Conservation (phyloP, 1,139 yeast species). For the Magnusiomyces ingens region DNA sequence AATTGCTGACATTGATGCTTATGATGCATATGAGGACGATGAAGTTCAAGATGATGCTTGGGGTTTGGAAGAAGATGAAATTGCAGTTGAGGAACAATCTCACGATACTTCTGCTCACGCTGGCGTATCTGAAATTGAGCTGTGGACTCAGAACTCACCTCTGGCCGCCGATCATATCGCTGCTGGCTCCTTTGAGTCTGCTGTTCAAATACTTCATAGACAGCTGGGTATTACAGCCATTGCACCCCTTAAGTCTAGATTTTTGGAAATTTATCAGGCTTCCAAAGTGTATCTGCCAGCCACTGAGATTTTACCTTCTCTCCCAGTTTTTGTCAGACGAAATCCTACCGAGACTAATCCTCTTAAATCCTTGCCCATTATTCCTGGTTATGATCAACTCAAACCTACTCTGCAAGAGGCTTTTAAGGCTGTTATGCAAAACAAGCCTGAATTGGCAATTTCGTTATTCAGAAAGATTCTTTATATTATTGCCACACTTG, state of each 20-base stretch:
- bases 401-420: slow-evolving; percentile 56
- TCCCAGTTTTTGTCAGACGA: slow-evolving; percentile 66
- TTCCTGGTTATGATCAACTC: slow-evolving; percentile 71
- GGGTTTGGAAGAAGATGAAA: slow-evolving; percentile 45
- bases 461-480: slow-evolving; percentile 70
- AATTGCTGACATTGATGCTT: slow-evolving; percentile 20
- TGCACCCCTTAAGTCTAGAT: slow-evolving; percentile 78
- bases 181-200: slow-evolving; percentile 94
- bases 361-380: slow-evolving; percentile 49
- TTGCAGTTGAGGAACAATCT: slow-evolving; percentile 45
- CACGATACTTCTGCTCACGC: slow-evolving; percentile 36
- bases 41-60: slow-evolving; percentile 22
- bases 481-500: slow-evolving; percentile 64
- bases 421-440: slow-evolving; percentile 73
- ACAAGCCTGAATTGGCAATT: slow-evolving; percentile 77
- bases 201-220: slow-evolving; percentile 83
- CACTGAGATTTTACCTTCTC: slow-evolving; percentile 62
- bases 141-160: slow-evolving; percentile 85
- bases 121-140: slow-evolving; percentile 55
- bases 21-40: slow-evolving; percentile 32
- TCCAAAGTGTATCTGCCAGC: slow-evolving; percentile 73
- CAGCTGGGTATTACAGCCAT: slow-evolving; percentile 83
- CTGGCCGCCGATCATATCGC: slow-evolving; percentile 92
- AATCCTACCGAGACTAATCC: slow-evolving; percentile 37
- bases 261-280: slow-evolving; percentile 75